Percentiles rank a stretch among this genome's conserved stretches.
These are phyloP conservation scores for Trichosanthes truncata DNA, from an alignment of 306 rosid species.

Conservation along the genomic window DNA sequence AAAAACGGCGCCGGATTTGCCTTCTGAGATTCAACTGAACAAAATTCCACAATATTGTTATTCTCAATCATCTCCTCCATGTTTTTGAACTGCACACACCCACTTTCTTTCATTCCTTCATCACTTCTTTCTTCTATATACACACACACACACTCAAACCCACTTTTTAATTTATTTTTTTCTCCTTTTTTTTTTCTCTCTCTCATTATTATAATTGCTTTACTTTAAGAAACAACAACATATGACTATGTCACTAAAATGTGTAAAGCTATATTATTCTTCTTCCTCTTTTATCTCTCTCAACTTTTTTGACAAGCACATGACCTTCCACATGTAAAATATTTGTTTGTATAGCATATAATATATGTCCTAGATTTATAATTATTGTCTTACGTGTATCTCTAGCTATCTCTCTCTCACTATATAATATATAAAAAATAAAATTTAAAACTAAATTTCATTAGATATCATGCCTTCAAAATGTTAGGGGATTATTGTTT, in stretches of 20 bases:
- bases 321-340: constrained; percentile 37
- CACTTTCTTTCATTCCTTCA: background rate
- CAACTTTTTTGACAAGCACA: constrained; percentile 45
- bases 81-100: background rate
- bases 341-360: constrained; percentile 8
- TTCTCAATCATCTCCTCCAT: constrained; percentile 13
- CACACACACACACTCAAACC: background rate
- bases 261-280: constrained; percentile 14
- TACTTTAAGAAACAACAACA: constrained; percentile 32
- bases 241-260: constrained; percentile 26
- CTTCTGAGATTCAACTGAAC: constrained; percentile 34
- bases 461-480: too few relatives aligned
- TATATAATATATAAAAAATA: too few relatives aligned
- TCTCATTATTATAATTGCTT: constrained; percentile 10
- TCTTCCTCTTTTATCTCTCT: constrained; percentile 2
- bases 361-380: background rate
- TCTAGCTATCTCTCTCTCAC: background rate
- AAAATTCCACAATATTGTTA: constrained; percentile 17
- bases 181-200: background rate
- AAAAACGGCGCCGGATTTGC: constrained; percentile 60
- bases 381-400: background rate
- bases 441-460: too few relatives aligned
- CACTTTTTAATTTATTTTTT: too few relatives aligned
- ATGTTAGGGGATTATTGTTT: too few relatives aligned
- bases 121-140: constrained; percentile 3